These are phyloP conservation scores for Tylopilus sp. DNA, from an alignment of 768 basidiomycete species.

Conservation along the genomic window DNA sequence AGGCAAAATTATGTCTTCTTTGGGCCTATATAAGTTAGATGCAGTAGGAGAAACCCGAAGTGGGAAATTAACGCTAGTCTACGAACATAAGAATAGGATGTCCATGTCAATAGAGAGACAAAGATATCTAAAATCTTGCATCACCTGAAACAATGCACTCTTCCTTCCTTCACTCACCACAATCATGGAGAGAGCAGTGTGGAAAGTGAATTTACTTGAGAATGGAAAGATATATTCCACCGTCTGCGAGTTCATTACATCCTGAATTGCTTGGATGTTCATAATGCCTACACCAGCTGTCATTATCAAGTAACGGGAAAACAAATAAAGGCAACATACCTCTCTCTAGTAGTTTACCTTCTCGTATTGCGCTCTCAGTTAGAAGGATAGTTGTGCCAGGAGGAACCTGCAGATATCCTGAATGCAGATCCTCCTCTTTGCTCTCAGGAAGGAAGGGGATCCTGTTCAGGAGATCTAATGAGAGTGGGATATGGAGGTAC, in stretches of 20 bases:
- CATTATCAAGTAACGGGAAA: not conserved
- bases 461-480: slow-evolving; percentile 59
- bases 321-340: slow-evolving; percentile 20
- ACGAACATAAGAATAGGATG: not conserved
- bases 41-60: slow-evolving; percentile 36
- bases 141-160: slow-evolving; percentile 72
- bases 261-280: slow-evolving; percentile 63
- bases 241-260: slow-evolving; percentile 60
- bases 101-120: not conserved
- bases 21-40: slow-evolving; percentile 46
- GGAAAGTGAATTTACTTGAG: slow-evolving; percentile 60
- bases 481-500: slow-evolving; percentile 53
- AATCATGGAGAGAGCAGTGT: slow-evolving; percentile 69
- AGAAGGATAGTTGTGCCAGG: slow-evolving; percentile 56
- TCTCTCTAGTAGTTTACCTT: slow-evolving; percentile 61
- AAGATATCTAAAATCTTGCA: not conserved
- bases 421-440: slow-evolving; percentile 68
- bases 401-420: slow-evolving; percentile 73
- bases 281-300: slow-evolving; percentile 43
- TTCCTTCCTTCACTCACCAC: slow-evolving; percentile 60
- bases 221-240: slow-evolving; percentile 77
- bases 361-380: slow-evolving; percentile 63
- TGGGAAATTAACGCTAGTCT: slow-evolving; percentile 61
- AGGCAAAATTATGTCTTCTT: slow-evolving; percentile 44
- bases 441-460: slow-evolving; percentile 59